A percentile compares a stretch with the other conserved stretches of the same genome.
phyloP scores from a whole-genome alignment of 208 protist species.

The Acanthamoeba sp. region DNA sequence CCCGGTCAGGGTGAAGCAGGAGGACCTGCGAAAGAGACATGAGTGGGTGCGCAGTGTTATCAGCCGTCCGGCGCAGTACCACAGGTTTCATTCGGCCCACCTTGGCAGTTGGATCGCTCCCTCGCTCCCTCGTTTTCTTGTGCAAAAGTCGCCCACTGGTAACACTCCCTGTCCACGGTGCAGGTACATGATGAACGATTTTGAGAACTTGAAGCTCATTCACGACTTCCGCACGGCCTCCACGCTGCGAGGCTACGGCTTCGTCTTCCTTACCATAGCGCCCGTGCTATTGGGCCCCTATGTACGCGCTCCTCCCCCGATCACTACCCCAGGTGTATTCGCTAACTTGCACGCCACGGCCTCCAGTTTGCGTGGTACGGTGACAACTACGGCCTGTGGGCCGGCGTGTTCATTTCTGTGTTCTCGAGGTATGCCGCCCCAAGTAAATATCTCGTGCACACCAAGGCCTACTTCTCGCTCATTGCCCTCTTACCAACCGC shows the following conservation, averaged over 20 bases:
- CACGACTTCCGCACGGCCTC: slow-evolving; percentile 66
- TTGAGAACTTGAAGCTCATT: slow-evolving; percentile 69
- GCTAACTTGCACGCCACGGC: neutral
- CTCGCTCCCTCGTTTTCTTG: too few relatives aligned
- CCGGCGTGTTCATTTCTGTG: slow-evolving; percentile 20
- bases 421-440: neutral
- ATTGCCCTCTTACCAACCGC: neutral
- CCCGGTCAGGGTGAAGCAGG: slow-evolving; percentile 27
- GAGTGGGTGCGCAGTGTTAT: slow-evolving; percentile 66
- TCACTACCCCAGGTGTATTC: neutral
- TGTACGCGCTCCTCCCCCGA: neutral
- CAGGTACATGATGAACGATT: slow-evolving; percentile 73
- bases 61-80: slow-evolving; percentile 20
- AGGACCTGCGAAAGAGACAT: slow-evolving; percentile 29
- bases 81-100: neutral
- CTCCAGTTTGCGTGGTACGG: slow-evolving; percentile 37
- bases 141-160: too few relatives aligned
- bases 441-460: neutral
- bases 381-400: neutral
- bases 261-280: slow-evolving; percentile 52
- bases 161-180: too few relatives aligned
- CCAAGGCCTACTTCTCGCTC: neutral
- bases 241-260: slow-evolving; percentile 64
- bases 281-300: slow-evolving; percentile 45
- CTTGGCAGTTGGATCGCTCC: too few relatives aligned